Evolutionary conservation across 257 asterid genomes (phyloP).

Genomic region (Plantago ovata): DNA sequence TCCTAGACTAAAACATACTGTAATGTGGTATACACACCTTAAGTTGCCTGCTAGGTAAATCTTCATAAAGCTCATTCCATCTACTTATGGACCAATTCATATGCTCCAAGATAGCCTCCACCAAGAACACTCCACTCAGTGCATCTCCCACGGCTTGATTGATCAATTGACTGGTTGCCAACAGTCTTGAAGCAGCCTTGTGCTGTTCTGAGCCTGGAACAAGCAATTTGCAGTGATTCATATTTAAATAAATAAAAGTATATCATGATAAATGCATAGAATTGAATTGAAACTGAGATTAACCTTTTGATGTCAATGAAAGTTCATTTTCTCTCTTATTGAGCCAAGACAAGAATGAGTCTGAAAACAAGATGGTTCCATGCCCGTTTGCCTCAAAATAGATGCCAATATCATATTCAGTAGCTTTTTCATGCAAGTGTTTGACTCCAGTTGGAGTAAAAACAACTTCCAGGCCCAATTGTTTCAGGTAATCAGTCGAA

Average conservation of each 20-base stretch:
- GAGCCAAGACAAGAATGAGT: constrained; percentile 53
- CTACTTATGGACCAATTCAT: constrained; percentile 65
- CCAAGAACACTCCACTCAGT: constrained; percentile 74
- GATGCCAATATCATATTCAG: constrained; percentile 83
- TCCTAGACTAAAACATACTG: neutral
- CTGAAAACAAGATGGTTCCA: constrained; percentile 90
- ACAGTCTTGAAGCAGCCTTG: constrained; percentile 71
- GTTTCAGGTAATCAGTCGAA: constrained; percentile 77
- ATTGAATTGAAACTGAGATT: constrained; percentile 11
- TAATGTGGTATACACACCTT: constrained; percentile 47
- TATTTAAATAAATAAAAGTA: constrained; percentile 9
- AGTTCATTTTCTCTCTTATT: constrained; percentile 46
- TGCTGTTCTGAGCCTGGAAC: constrained; percentile 66
- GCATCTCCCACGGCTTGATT: constrained; percentile 98
- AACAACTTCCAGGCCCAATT: constrained; percentile 68
- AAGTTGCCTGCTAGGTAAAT: constrained; percentile 90
- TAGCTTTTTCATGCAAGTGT: constrained; percentile 86
- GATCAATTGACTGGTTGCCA: constrained; percentile 73
- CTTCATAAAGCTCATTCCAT: constrained; percentile 87
- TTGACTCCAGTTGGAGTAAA: constrained; percentile 94
- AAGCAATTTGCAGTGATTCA: constrained; percentile 11
- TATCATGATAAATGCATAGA: constrained; percentile 11
- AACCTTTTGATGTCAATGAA: constrained; percentile 59
- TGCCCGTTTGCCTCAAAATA: constrained; percentile 99
- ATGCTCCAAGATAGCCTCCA: constrained; percentile 77